A percentile compares a stretch with the other conserved stretches of the same genome.
Conservation (phyloP, 1,284 basidiomycete genomes). For the Marasmius tenuissimus region DNA sequence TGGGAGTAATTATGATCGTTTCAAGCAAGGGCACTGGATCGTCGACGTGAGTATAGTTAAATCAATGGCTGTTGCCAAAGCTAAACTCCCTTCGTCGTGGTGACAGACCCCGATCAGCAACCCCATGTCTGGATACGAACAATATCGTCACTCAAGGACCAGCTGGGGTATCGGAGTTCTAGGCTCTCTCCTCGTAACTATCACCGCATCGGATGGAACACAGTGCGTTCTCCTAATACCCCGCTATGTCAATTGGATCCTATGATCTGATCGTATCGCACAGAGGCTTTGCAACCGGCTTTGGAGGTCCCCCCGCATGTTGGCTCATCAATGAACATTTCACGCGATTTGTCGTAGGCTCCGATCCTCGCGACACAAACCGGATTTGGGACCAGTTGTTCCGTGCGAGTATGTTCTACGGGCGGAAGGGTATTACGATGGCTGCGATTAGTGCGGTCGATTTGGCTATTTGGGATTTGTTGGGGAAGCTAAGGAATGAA, state of each 20-base stretch:
- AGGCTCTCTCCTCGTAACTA: conserved; percentile 47
- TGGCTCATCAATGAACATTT: conserved; percentile 55
- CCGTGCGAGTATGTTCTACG: conserved; percentile 48
- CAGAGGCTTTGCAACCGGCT: conserved; percentile 46
- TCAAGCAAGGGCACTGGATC: conserved; percentile 15
- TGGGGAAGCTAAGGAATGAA: conserved; percentile 51
- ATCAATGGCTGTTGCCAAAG: neutral
- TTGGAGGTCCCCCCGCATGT: conserved; percentile 52
- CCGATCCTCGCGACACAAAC: conserved; percentile 41
- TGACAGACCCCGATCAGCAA: conserved; percentile 25
- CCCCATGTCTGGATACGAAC: conserved; percentile 41
- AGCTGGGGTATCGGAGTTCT: conserved; percentile 43
- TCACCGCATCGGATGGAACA: conserved; percentile 46
- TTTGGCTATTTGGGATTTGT: conserved; percentile 49
- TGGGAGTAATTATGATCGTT: neutral
- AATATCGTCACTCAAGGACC: conserved; percentile 43
- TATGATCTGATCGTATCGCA: neutral
- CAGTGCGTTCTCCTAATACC: conserved; percentile 1
- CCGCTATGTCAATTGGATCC: neutral
- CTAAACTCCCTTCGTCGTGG: neutral
- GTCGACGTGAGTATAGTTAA: conserved; percentile 23
- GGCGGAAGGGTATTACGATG: conserved; percentile 48
- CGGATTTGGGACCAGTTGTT: conserved; percentile 44
- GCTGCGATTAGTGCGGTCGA: conserved; percentile 33
- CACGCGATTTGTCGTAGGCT: conserved; percentile 48